Conservation (phyloP, 129 eudicot genomes). For the Chrysanthemum makinoi region DNA sequence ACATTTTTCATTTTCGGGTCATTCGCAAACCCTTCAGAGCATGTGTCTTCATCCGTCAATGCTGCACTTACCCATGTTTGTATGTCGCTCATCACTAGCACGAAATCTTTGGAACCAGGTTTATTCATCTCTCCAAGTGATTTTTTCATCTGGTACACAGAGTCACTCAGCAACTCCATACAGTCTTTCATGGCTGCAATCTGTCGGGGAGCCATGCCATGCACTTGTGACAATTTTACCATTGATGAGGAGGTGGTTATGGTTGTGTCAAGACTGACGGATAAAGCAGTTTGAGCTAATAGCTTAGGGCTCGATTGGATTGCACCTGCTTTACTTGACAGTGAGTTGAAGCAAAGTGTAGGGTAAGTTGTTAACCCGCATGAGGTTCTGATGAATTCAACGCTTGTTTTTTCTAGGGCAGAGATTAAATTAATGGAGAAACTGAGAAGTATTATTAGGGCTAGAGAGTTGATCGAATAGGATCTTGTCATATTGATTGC, state of each 20-base stretch:
- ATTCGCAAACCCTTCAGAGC: conserved; percentile 50
- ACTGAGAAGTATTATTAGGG: conserved; percentile 9
- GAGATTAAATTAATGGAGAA: conserved; percentile 10
- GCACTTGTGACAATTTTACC: conserved; percentile 31
- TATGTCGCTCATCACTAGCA: conserved; percentile 32
- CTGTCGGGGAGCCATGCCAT: conserved; percentile 33
- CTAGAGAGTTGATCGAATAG: neutral
- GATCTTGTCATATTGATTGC: conserved; percentile 8
- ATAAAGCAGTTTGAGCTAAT: conserved; percentile 37
- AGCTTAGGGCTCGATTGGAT: conserved; percentile 43
- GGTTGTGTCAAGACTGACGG: conserved; percentile 36
- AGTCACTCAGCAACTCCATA: conserved; percentile 36
- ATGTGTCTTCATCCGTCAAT: conserved; percentile 51
- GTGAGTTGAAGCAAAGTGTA: conserved; percentile 43
- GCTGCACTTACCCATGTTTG: conserved; percentile 75
- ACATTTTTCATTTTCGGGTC: conserved; percentile 40
- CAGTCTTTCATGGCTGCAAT: conserved; percentile 46
- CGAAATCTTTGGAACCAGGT: conserved; percentile 17
- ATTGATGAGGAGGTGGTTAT: conserved; percentile 34
- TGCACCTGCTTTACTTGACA: conserved; percentile 32
- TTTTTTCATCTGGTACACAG: conserved; percentile 29
- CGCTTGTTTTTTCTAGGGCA: conserved; percentile 16
- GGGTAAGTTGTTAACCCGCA: conserved; percentile 44
- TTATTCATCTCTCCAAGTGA: conserved; percentile 41
- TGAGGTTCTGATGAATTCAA: conserved; percentile 39